Base-by-base conservation (phyloP, 2,329 filamentous ascomycete species). In the Penicillium sp. region DNA sequence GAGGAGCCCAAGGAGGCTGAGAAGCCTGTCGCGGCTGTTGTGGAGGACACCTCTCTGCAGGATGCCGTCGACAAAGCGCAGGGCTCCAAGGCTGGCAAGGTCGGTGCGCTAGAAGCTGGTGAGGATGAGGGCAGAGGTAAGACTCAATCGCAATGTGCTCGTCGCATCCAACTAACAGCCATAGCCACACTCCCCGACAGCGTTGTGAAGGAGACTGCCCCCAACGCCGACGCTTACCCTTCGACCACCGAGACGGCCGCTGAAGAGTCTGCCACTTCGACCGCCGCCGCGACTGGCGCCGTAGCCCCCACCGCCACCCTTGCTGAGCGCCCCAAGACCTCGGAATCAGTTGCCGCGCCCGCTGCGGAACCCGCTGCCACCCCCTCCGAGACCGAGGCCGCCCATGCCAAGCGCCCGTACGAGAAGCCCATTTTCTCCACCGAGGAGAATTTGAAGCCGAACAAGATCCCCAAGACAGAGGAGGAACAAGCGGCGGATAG, bases 381-480 rank as follows among this genome's bases (percentile, higher is more conserved):
- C 10, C 35, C 37, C 25, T 20, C 17, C 14, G 52, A 60, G 30
- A 44, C 18, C 31, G 36, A 50, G 11, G 52, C 48, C 14, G 39
- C 45, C 7, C 57, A 62, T 27, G 30, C 41, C 22, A 64, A 64
- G 55, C 59, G 61, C 15, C 57, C 61, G n/a, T 59, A 63, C 34
- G 61, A 64, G 47, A 60, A 48, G 33, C 55, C 56, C 25, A 40
- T 55, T 30, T 55, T 60, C 41, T 44, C 50, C 13, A 55, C 48
- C 31, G 55, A 60, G 26, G 57, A 22, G 18, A 22, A 64, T 13
- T 48, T 51, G 33, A 59, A 61, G 45, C 61, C 60, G 20, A 48
- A 50, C 43, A 64, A 64, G 51, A 62, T 63, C 14, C 39, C 54
- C 45, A 62, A 61, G 44, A 57, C 60, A 1, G 58, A 62, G 14